phyloP scores from a whole-genome alignment of 2,329 filamentous ascomycete genomes.

The Fusarium siculi region DNA sequence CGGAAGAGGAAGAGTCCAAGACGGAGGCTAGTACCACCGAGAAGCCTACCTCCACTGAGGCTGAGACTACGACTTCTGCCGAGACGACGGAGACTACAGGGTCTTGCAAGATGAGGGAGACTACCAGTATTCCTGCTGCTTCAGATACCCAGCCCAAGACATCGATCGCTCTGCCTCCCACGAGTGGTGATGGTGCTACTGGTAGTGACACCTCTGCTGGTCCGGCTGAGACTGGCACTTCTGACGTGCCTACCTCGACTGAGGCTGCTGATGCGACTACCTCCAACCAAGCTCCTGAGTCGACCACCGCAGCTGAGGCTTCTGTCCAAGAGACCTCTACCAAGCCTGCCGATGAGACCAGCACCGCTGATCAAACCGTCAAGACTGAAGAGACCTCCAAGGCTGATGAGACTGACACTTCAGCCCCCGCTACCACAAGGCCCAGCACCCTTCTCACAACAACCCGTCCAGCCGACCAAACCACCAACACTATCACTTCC shows the following conservation, averaged over 20 bases:
- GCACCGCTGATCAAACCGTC: not conserved
- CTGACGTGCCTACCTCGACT: not conserved
- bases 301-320: not conserved
- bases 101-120: not conserved
- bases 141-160: not conserved
- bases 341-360: not conserved
- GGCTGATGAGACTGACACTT: not conserved
- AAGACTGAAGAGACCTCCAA: not conserved
- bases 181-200: fast-evolving
- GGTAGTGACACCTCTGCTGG: not conserved
- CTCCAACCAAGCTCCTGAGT: not conserved
- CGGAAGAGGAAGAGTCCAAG: not conserved
- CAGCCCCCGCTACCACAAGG: not conserved
- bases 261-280: not conserved
- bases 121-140: not conserved
- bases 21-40: slow-evolving; percentile 3
- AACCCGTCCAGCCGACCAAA: not conserved
- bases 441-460: slow-evolving; percentile 5
- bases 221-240: not conserved
- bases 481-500: not conserved
- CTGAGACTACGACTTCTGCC: not conserved
- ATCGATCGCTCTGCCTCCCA: not conserved
- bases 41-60: not conserved
- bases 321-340: not conserved
- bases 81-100: not conserved